Conservation (phyloP, 306 rosid genomes). For the Cucurbita ficifolia region DNA sequence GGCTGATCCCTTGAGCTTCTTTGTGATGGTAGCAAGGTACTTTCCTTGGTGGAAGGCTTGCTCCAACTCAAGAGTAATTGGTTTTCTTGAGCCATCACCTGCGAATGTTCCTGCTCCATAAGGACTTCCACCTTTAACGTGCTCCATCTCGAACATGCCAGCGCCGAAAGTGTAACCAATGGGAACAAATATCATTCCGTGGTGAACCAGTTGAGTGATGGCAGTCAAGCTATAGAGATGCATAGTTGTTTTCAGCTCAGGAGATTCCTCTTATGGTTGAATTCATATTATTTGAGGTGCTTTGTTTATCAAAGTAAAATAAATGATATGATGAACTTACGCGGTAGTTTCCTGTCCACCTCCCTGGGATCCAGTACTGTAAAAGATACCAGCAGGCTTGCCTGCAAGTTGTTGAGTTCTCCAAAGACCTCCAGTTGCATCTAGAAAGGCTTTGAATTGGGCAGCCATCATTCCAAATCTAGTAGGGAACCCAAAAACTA, state of each 20-base stretch:
- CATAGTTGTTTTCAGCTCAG: neutral
- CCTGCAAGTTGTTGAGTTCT: slow-evolving; percentile 85
- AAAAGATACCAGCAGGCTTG: slow-evolving; percentile 88
- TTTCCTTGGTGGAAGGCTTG: slow-evolving; percentile 96
- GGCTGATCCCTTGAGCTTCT: slow-evolving; percentile 80
- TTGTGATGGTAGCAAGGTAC: slow-evolving; percentile 68
- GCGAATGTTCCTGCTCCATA: slow-evolving; percentile 91
- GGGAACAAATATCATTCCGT: slow-evolving; percentile 83
- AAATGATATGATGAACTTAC: slow-evolving; percentile 28
- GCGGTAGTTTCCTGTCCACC: slow-evolving; percentile 99
- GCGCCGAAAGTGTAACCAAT: slow-evolving; percentile 85
- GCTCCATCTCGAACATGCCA: slow-evolving; percentile 92
- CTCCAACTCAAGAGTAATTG: slow-evolving; percentile 60
- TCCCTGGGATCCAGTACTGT: slow-evolving; percentile 92
- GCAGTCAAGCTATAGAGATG: slow-evolving; percentile 60
- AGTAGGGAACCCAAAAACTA: slow-evolving; percentile 83
- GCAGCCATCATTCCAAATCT: slow-evolving; percentile 99
- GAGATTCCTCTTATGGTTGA: neutral
- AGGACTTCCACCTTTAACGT: slow-evolving; percentile 94
- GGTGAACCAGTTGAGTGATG: slow-evolving; percentile 88
- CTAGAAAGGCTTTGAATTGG: slow-evolving; percentile 83
- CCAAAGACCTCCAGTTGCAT: slow-evolving; percentile 87
- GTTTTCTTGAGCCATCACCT: slow-evolving; percentile 87
- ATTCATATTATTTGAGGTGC: neutral
- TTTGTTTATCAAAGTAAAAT: neutral